Base-by-base conservation (phyloP, 2,329 filamentous ascomycete genomes). In the Phialophora chinensis region DNA sequence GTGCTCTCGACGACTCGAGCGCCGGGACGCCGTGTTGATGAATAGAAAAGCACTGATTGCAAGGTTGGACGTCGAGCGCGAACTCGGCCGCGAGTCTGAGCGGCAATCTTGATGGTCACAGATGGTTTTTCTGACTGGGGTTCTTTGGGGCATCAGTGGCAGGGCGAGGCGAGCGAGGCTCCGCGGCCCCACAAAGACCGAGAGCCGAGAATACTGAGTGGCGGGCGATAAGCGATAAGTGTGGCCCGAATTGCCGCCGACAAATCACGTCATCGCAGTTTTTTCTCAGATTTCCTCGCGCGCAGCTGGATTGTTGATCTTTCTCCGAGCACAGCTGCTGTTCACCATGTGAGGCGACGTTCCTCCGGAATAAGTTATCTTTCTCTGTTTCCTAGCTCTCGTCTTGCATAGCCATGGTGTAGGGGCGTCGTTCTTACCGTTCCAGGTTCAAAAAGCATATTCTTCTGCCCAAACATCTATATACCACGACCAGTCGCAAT, bases 211-310 rank as follows among this genome's bases (percentile, higher is more conserved):
- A 55, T 2, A 4, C 17, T 38, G 53, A 65, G 29, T 67, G 66
- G 62, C 29, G 38, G 42, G 52, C 65, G 65, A 69, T 67, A 67
- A 62, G 67, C 67, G 68, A 69, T 67, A 69, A 69, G 63, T 44
- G 23, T 42, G 14, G 25, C 44, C 14, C 20, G 7, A 62, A 63
- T 47, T 23, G 44, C 44, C n/a, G 14, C 49, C 55, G 17, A 38
- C 66, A 60, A 66, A 68, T 70, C 66, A 63, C 68, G 66, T 68
- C 68, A 70, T 70, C 54, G n/a, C 23, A 62, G 38, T 66, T 69
- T 69, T 69, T 65, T 59, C 52, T 52, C 60, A 57, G 29, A 35
- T 64, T 61, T 23, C 27, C 60, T 31, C 29, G 25, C 53, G 61
- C 50, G 38, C 52, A 20, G 11, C 5, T 20, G 53, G 2, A 25